These are phyloP conservation scores for Lunularia cruciata DNA, from an alignment of 225 moss, liverwort and hornwort genomes.

Conservation along the genomic window DNA sequence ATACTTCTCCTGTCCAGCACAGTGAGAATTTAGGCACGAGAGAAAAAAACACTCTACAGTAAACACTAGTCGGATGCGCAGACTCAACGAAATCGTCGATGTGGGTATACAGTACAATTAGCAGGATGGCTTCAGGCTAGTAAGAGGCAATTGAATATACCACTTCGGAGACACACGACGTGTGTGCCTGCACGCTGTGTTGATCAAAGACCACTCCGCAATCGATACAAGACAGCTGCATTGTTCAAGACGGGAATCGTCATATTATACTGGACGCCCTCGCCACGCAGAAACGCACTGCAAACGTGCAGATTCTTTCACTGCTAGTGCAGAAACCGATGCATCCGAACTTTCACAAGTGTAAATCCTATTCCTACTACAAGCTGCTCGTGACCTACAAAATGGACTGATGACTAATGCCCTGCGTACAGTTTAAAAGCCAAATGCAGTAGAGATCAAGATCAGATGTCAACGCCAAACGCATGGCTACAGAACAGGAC, in stretches of 20 bases:
- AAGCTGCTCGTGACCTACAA: too few species aligned
- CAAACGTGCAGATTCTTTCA: neutral
- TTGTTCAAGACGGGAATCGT: neutral
- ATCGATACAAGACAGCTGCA: constrained; percentile 96
- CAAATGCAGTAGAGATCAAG: too few species aligned
- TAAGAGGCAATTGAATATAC: constrained; percentile 34
- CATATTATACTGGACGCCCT: neutral
- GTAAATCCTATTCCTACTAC: too few species aligned
- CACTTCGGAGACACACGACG: constrained; percentile 87
- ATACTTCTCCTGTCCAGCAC: constrained; percentile 74
- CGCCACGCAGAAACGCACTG: neutral
- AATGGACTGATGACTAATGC: too few species aligned
- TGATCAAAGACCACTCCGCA: constrained; percentile 94
- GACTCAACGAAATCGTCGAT: neutral
- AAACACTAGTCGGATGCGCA: neutral
- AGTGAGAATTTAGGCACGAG: neutral
- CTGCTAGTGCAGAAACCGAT: too few species aligned
- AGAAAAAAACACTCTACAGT: neutral
- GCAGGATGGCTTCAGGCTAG: neutral
- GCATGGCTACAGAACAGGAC: neutral
- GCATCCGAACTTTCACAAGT: too few species aligned
- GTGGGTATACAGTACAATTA: neutral
- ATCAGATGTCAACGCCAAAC: too few species aligned
- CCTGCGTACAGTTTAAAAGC: too few species aligned
- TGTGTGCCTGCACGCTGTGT: constrained; percentile 82